These are phyloP conservation scores for Quercus dentata DNA, from an alignment of 306 rosid species.

Conservation along the genomic window DNA sequence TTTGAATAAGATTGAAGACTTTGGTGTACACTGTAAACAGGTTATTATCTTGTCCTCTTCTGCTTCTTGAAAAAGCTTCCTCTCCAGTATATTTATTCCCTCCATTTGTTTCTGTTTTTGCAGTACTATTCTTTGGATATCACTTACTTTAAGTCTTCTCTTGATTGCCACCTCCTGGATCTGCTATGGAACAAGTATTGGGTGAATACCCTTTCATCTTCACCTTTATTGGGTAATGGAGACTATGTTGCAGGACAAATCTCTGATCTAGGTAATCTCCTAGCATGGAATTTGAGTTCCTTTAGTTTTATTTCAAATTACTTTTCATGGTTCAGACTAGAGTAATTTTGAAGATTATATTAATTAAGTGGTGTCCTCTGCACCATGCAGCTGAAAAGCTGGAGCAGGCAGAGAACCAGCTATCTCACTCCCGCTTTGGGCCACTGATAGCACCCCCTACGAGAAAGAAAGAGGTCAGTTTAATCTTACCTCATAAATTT, in stretches of 20 bases:
- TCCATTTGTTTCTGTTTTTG: constrained; percentile 22
- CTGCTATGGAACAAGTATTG: constrained; percentile 93
- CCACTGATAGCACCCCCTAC: constrained; percentile 69
- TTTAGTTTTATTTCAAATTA: not conserved
- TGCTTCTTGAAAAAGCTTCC: not conserved
- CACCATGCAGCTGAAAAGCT: constrained; percentile 83
- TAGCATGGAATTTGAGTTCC: not conserved
- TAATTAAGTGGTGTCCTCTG: constrained; percentile 10
- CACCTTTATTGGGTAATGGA: constrained; percentile 90
- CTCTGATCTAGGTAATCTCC: constrained; percentile 74
- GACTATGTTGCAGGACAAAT: constrained; percentile 97
- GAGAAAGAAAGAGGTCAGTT: constrained; percentile 88
- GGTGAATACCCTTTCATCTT: constrained; percentile 91
- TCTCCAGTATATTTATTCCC: constrained; percentile 10
- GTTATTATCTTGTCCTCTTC: constrained; percentile 31
- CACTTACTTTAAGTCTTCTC: constrained; percentile 90
- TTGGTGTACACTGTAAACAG: constrained; percentile 98
- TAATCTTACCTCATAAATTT: constrained; percentile 8
- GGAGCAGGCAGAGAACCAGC: constrained; percentile 90
- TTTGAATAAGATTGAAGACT: constrained; percentile 91
- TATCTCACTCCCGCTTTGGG: constrained; percentile 90
- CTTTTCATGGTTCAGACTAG: not conserved
- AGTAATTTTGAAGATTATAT: constrained; percentile 3
- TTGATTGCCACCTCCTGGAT: constrained; percentile 92
- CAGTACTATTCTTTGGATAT: constrained; percentile 97